Base-by-base conservation (phyloP, 2,329 filamentous ascomycete genomes). In the Botrytis porri region DNA sequence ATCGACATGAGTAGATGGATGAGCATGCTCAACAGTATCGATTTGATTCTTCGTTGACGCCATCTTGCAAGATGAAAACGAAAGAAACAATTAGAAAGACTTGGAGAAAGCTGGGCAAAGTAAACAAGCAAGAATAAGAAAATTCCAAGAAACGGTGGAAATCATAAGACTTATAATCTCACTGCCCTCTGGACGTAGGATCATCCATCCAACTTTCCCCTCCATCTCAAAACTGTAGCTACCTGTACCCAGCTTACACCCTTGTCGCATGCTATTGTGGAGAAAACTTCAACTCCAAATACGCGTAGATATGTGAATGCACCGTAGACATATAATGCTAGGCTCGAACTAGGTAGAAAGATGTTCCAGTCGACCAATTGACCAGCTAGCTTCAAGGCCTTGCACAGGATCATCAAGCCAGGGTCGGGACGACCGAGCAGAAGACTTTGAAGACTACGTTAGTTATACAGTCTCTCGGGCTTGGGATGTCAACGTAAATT, bases 11-110 rank as follows among this genome's bases (percentile, higher is more conserved):
- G 60, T 57, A 41, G n/a, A 25, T 41, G 64, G 64, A n/a, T 70
- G 71, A 48, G 71, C 71, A 59, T 73, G 65, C n/a, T 73, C 71
- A 37, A 69, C 54, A 45, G 51, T 51, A 18, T 69, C 43, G 45
- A 72, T 37, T n/a, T 57, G 32, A 16, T 69, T 54, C 41, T 72
- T 69, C 70, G 16, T 39, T n/a, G 60, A 62, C n/a, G 60, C 37
- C 60, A 72, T 72, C n/a, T 69, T 69, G 54, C 4, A 16, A 69
- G 59, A 54, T 45, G 48, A 54, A 1, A 54, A 60, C 9, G 41
- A 41, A 67, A 62, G 14, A 48, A 25, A 60, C 29, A 61, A n/a
- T 35, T 41, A 29, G 10, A 18, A 61, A 12, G 20, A 51, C 32
- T 61, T 61, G 51, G 62, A 41, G 57, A 25, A 39, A 72, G 37